Base-by-base conservation (phyloP, 1,284 basidiomycete genomes). In the Wolfiporia cocos region DNA sequence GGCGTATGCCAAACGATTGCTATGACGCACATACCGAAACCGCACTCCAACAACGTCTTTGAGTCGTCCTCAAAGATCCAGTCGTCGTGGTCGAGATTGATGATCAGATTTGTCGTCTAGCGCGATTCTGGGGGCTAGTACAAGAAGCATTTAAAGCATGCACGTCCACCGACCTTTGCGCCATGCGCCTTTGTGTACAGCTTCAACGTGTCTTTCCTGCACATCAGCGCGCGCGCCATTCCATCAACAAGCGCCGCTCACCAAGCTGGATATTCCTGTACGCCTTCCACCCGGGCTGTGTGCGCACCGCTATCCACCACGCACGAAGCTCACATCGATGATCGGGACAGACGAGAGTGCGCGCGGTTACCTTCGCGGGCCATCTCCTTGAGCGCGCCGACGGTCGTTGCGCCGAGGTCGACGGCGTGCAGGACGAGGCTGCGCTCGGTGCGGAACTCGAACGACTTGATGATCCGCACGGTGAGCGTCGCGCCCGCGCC, bases 121-220 rank as follows among this genome's bases (percentile, higher is more conserved):
- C 9, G 37, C 23, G n/a, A n/a, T n/a, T n/a, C n/a, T n/a, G n/a
- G n/a, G n/a, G n/a, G n/a, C n/a, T n/a, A n/a, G n/a, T n/a, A n/a
- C n/a, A n/a, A n/a, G n/a, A n/a, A n/a, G n/a, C n/a, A n/a, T n/a
- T n/a, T n/a, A n/a, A n/a, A n/a, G n/a, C n/a, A n/a, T n/a, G n/a
- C n/a, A n/a, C n/a, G n/a, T n/a, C 29, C 19, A 37, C 52, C 29
- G 39, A 85, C 91, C 76, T 99, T 99, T 44, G 92, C 75, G 9
- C 93, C 92, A 59, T 98, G 95, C 1, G 95, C 95, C 54, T 84
- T 82, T 0, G 91, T 92, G 63, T 99, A 99, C 12, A 96, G 67
- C 60, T 99, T 99, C 47, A 99, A 53, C 9, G 93, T 96, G 65
- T 97, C 93, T 88, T 20, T 12, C 20, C 5, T 9, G n/a, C 2